These are phyloP conservation scores for Acanthamoeba triangularis DNA, from an alignment of 208 protist species.

Conservation along the genomic window DNA sequence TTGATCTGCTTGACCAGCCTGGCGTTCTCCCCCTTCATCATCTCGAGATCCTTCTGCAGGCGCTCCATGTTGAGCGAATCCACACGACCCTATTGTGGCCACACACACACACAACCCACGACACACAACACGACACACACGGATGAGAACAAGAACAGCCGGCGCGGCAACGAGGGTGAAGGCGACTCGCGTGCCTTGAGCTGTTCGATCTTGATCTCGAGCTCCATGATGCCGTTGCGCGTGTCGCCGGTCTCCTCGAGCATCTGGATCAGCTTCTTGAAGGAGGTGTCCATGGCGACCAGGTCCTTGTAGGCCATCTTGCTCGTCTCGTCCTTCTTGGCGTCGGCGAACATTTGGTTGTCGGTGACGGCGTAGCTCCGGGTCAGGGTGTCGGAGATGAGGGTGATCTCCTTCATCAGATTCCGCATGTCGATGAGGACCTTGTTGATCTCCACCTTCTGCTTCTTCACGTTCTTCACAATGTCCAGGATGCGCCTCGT, in stretches of 20 bases:
- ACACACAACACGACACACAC: no score
- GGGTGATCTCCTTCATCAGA: conserved; percentile 86
- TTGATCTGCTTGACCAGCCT: conserved; percentile 72
- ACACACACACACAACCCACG: no score
- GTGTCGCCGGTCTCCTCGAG: conserved; percentile 80
- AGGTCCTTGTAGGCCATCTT: conserved; percentile 78
- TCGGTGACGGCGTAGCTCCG: conserved; percentile 80
- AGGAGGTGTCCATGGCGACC: conserved; percentile 80
- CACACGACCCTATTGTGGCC: conserved; percentile 74
- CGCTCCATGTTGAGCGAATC: conserved; percentile 83
- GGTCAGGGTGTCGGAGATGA: conserved; percentile 76
- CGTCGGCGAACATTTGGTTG: conserved; percentile 82
- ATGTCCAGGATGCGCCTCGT: conserved; percentile 85
- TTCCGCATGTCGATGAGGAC: conserved; percentile 82
- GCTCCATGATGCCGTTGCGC: conserved; percentile 80
- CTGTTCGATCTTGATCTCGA: conserved; percentile 81
- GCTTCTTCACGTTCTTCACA: conserved; percentile 89
- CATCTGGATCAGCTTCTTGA: conserved; percentile 72
- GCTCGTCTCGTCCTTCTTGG: conserved; percentile 74
- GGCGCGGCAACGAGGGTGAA: no score
- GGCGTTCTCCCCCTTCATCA: conserved; percentile 82
- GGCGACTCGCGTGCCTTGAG: no score
- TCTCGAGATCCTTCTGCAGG: conserved; percentile 81
- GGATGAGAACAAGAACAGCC: no score
- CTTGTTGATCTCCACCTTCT: conserved; percentile 87